Conservation (phyloP, 768 basidiomycete genomes). For the Pleurotus sapidus region DNA sequence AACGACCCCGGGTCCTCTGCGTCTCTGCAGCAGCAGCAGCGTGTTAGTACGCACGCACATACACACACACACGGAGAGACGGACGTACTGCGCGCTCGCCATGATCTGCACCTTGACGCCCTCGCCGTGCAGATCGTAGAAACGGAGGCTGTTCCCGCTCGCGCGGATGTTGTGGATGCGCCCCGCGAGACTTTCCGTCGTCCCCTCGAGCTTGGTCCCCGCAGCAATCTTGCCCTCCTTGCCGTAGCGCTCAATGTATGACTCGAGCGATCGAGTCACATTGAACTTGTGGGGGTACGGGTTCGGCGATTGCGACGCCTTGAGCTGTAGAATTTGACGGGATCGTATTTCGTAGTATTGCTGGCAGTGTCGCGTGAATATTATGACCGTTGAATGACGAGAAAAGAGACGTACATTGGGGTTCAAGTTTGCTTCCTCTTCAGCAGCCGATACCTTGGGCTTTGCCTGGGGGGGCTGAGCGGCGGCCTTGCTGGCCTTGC, state of each 20-base stretch:
- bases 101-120: conserved; percentile 94
- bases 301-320: conserved; percentile 81
- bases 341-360: conserved; percentile 97
- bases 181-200: conserved; percentile 74
- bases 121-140: conserved; percentile 94
- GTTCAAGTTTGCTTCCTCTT: conserved; percentile 81
- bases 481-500: conserved; percentile 54
- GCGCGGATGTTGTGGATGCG: conserved; percentile 88
- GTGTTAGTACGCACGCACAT: neutral
- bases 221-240: conserved; percentile 64
- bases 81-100: conserved; percentile 77
- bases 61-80: neutral
- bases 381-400: neutral
- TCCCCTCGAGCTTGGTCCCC: conserved; percentile 61
- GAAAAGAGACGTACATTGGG: conserved; percentile 68
- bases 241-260: conserved; percentile 75
- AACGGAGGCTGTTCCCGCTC: conserved; percentile 79
- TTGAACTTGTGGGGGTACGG: conserved; percentile 99
- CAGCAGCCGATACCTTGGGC: conserved; percentile 36
- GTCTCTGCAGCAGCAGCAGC: conserved; percentile 40
- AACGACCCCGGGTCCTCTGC: conserved; percentile 64
- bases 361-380: conserved; percentile 37
- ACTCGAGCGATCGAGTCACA: conserved; percentile 71
- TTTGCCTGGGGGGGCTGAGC: conserved; percentile 36
- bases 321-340: conserved; percentile 81